Percentiles rank a stretch among this genome's conserved stretches.
Evolutionary conservation across 495 filamentous ascomycete species (phyloP).

Genomic region (Aspergillus sclerotiicarbonarius): DNA sequence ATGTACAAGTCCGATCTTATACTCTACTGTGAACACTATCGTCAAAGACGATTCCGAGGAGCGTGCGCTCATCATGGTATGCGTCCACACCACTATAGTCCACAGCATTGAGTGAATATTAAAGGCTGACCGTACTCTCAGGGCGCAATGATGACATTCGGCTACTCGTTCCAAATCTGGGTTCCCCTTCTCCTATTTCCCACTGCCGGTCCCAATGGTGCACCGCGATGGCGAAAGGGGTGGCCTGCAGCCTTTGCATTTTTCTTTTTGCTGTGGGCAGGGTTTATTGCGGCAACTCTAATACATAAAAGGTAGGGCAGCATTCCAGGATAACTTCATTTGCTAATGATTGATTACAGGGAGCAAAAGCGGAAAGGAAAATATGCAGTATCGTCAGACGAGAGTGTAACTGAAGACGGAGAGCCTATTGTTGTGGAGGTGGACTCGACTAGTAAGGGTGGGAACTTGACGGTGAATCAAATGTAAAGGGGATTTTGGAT

Average conservation of each 20-base stretch:
- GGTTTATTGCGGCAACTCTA: conserved; percentile 36
- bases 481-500: no score
- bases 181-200: conserved; percentile 44
- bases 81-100: background rate
- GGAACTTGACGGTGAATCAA: background rate
- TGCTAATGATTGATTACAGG: background rate
- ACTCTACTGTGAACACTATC: conserved; percentile 47
- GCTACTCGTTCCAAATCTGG: conserved; percentile 50
- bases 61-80: conserved; percentile 45
- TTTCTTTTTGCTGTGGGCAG: conserved; percentile 41
- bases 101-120: conserved; percentile 5
- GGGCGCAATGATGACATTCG: conserved; percentile 51
- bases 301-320: conserved; percentile 31
- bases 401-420: background rate
- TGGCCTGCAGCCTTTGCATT: conserved; percentile 44
- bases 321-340: background rate
- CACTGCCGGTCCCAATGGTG: conserved; percentile 42
- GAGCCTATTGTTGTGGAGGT: background rate
- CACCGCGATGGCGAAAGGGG: conserved; percentile 43
- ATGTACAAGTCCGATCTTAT: conserved; percentile 44
- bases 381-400: background rate
- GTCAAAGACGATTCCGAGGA: conserved; percentile 48
- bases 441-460: background rate
- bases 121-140: conserved; percentile 11
- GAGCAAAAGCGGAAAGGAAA: background rate